Evolutionary conservation across 140 eudicot species (phyloP).

Genomic region (Senecio squalidus): DNA sequence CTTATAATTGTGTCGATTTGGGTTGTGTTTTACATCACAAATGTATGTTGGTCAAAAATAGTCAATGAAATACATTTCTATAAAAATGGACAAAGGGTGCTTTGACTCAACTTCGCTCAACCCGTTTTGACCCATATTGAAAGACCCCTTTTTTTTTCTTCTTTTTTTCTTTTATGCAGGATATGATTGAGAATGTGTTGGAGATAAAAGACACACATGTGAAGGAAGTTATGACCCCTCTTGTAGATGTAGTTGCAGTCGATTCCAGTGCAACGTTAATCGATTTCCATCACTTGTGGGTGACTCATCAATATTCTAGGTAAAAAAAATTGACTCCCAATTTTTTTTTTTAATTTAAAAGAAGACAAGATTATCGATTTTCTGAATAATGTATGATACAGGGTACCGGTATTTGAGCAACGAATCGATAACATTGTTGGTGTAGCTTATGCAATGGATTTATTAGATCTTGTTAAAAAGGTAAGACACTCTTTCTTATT

Average conservation of each 20-base stretch:
- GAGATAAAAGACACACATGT: conserved; percentile 98
- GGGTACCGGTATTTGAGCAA: conserved; percentile 98
- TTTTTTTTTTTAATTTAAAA: no score
- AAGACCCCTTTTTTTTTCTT: no score
- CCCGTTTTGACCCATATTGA: no score
- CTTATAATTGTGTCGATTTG: no score
- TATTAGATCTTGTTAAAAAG: conserved; percentile 77
- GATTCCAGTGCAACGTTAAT: conserved; percentile 73
- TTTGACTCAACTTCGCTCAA: no score
- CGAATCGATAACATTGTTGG: conserved; percentile 96
- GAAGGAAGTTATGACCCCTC: conserved; percentile 99
- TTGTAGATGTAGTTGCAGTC: conserved; percentile 96
- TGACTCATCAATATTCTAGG: conserved; percentile 97
- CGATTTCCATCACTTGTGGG: conserved; percentile 90
- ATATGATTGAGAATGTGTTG: conserved; percentile 97
- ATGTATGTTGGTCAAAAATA: no score
- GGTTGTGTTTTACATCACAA: no score
- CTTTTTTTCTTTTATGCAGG: conserved; percentile 38
- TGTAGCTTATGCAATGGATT: conserved; percentile 97
- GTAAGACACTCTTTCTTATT: conserved; percentile 38
- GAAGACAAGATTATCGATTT: background rate
- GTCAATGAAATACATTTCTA: no score
- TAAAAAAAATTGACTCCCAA: no score
- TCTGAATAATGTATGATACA: conserved; percentile 10
- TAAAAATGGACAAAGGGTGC: no score